Percentiles rank a stretch among this genome's conserved stretches.
Evolutionary conservation across 768 basidiomycete species (phyloP).

Genomic region (Pleurotus djamor): DNA sequence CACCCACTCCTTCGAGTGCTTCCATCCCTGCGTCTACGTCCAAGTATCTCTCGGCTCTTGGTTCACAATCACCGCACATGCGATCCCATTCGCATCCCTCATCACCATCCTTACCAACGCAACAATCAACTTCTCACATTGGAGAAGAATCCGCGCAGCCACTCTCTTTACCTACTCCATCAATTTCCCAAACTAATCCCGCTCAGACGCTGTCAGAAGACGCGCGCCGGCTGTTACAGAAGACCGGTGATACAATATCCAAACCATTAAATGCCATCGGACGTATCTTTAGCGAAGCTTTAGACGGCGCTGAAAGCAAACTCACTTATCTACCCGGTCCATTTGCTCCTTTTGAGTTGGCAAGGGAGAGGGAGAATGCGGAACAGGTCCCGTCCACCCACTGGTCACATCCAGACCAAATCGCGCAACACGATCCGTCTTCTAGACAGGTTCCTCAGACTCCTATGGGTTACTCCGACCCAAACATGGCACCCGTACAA

Average conservation of each 20-base stretch:
- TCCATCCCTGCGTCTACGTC: conserved; percentile 12
- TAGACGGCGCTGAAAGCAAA: conserved; percentile 70
- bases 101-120: conserved; percentile 13
- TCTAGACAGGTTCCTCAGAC: conserved; percentile 36
- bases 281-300: conserved; percentile 82
- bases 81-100: conserved; percentile 23
- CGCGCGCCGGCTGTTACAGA: conserved; percentile 80
- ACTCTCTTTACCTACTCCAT: conserved; percentile 55
- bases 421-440: conserved; percentile 19
- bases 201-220: conserved; percentile 60
- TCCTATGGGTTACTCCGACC: conserved; percentile 29
- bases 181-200: conserved; percentile 18
- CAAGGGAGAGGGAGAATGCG: conserved; percentile 35
- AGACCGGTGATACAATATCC: conserved; percentile 87
- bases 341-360: conserved; percentile 67
- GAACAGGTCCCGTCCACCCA: conserved; percentile 27
- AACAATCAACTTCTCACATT: conserved; percentile 44
- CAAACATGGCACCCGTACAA: conserved; percentile 38
- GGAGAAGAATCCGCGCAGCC: conserved; percentile 91
- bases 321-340: conserved; percentile 65
- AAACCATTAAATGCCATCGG: conserved; percentile 90
- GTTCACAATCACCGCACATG: conserved; percentile 31
- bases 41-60: conserved; percentile 26
- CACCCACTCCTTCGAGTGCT: conserved; percentile 9
- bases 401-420: conserved; percentile 37